A percentile compares a stretch with the other conserved stretches of the same genome.
Evolutionary conservation across 768 basidiomycete genomes (phyloP).

Genomic region (Paxillus involutus): DNA sequence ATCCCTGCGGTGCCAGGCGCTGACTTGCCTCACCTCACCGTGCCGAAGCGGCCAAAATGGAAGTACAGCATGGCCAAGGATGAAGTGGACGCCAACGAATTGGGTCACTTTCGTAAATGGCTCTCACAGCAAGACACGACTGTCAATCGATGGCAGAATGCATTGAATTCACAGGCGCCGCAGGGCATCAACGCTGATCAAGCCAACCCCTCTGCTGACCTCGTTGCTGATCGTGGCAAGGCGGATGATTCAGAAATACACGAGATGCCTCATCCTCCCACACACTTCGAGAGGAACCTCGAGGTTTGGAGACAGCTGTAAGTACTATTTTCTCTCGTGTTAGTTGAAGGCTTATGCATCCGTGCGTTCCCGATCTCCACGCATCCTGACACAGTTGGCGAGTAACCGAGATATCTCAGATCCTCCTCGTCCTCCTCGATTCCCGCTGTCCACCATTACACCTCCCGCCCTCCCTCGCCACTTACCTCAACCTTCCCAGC

Average conservation of each 20-base stretch:
- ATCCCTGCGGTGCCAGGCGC: slow-evolving; percentile 25
- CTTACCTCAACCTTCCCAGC: slow-evolving; percentile 47
- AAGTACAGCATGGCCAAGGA: slow-evolving; percentile 81
- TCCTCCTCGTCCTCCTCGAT: slow-evolving; percentile 85
- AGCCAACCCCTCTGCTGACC: slow-evolving; percentile 3
- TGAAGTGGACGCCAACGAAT: slow-evolving; percentile 89
- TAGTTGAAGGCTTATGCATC: slow-evolving; percentile 6
- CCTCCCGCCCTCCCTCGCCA: slow-evolving; percentile 74
- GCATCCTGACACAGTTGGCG: slow-evolving; percentile 67
- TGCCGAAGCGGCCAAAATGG: slow-evolving; percentile 83
- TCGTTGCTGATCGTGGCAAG: slow-evolving; percentile 3
- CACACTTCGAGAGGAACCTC: slow-evolving; percentile 86
- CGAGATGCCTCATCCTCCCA: slow-evolving; percentile 60
- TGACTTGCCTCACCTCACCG: slow-evolving; percentile 14
- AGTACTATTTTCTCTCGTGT: slow-evolving; percentile 30
- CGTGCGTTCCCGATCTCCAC: not conserved
- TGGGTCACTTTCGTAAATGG: slow-evolving; percentile 82
- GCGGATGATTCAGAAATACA: slow-evolving; percentile 16
- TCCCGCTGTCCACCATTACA: slow-evolving; percentile 88
- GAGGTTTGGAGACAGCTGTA: slow-evolving; percentile 95
- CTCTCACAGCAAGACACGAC: slow-evolving; percentile 59
- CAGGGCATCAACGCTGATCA: slow-evolving; percentile 4
- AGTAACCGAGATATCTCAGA: slow-evolving; percentile 87
- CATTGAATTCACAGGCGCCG: slow-evolving; percentile 5
- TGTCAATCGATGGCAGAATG: slow-evolving; percentile 51